phyloP scores from a whole-genome alignment of 495 filamentous ascomycete species.

The Cudoniella acicularis region DNA sequence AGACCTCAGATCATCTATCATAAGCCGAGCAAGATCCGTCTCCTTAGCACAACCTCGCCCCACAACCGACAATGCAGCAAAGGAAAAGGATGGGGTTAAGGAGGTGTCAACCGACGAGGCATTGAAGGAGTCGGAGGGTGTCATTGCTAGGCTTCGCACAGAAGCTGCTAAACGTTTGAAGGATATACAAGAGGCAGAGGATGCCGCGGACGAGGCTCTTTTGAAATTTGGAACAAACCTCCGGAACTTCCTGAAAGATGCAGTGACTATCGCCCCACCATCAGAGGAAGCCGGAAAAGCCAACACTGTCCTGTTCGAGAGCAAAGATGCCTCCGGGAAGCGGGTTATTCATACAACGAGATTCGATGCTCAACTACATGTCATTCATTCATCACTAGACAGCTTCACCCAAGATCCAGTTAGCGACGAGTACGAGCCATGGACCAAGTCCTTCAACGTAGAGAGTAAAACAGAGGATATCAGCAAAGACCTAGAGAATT shows the following conservation, averaged over 20 bases:
- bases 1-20: constrained; percentile 63
- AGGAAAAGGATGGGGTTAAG: constrained; percentile 34
- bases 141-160: constrained; percentile 76
- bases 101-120: constrained; percentile 46
- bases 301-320: constrained; percentile 73
- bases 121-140: constrained; percentile 63
- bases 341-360: constrained; percentile 88
- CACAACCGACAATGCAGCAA: constrained; percentile 16
- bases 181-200: constrained; percentile 90
- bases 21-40: constrained; percentile 67
- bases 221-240: constrained; percentile 90
- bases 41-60: constrained; percentile 48
- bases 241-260: constrained; percentile 85
- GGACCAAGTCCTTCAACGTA: constrained; percentile 72
- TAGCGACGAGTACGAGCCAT: constrained; percentile 68
- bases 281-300: constrained; percentile 28
- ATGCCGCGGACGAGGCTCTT: constrained; percentile 95
- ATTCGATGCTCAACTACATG: constrained; percentile 93
- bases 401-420: constrained; percentile 81
- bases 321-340: constrained; percentile 84
- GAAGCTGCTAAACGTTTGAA: constrained; percentile 83
- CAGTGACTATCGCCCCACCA: constrained; percentile 79
- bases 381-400: constrained; percentile 81
- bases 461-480: constrained; percentile 86
- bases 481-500: constrained; percentile 76